Base-by-base conservation (phyloP, 2,329 filamentous ascomycete genomes). In the Volutella citrinella region DNA sequence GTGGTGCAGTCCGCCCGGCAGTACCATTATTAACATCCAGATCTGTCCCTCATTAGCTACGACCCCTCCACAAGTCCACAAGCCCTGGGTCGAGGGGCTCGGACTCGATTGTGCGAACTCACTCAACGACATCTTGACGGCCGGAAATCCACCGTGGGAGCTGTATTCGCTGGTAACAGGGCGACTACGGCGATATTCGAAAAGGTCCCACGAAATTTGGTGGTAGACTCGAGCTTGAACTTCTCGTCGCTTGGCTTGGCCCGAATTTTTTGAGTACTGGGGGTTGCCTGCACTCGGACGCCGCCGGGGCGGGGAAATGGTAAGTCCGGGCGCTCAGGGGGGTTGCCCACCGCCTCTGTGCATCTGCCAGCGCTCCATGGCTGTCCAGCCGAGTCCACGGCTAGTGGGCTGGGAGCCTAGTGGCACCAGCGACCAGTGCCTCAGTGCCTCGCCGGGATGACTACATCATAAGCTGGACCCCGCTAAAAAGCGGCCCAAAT, bases 11-110 rank as follows among this genome's bases (percentile, higher is more conserved):
- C n/a, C n/a, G n/a, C n/a, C n/a, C n/a, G 30, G 26, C 48, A 40
- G 38, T 85, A 91, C 86, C 86, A 64, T 90, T 87, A 45, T 83
- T 84, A 68, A 90, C 71, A 70, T 91, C 86, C 61, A 91, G 72
- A 70, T 91, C 86, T 90, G 57, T 43, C 42, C 35, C 34, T 34
- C 61, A 51, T 66, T 59, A 67, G 63, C 57, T 51, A 51, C 31
- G 40, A 45, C 46, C 51, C 44, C 51, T 53, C 50, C 38, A 33
- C 38, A 36, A 39, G n/a, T n/a, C n/a, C n/a, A n/a, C n/a, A n/a
- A n/a, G n/a, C n/a, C n/a, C n/a, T n/a, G n/a, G n/a, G n/a, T n/a
- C n/a, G n/a, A n/a, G n/a, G n/a, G 30, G 14, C 29, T 20, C 34
- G 23, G 10, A 27, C 33, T 36, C 23, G 28, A 28, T 37, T 45